phyloP scores from a whole-genome alignment of 2,329 filamentous ascomycete species.

The Ceratocystiopsis sp. region DNA sequence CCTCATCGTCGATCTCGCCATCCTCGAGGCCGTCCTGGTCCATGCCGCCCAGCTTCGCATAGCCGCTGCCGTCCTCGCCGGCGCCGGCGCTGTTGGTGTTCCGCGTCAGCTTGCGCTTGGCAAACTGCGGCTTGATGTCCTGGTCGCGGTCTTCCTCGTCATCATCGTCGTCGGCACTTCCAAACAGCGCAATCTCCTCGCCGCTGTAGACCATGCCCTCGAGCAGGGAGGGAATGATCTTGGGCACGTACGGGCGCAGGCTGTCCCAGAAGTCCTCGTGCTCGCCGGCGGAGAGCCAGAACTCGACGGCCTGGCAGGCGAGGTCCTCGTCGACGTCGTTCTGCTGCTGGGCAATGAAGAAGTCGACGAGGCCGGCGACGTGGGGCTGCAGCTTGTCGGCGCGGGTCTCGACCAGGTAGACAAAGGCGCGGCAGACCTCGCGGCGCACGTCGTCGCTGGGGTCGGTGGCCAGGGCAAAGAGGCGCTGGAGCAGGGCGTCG shows the following conservation, averaged over 20 bases:
- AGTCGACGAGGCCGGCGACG: constrained; percentile 75
- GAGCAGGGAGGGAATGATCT: constrained; percentile 79
- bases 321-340: constrained; percentile 75
- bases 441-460: constrained; percentile 65
- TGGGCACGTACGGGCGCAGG: constrained; percentile 59
- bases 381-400: constrained; percentile 85
- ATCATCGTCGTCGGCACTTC: constrained; percentile 74
- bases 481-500: constrained; percentile 62
- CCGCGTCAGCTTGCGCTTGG: constrained; percentile 47
- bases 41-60: constrained; percentile 38
- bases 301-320: constrained; percentile 87
- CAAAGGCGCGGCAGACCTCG: constrained; percentile 86
- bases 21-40: constrained; percentile 25
- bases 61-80: constrained; percentile 21
- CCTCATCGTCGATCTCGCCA: constrained; percentile 36
- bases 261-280: constrained; percentile 63
- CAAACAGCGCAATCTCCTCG: constrained; percentile 75
- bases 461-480: constrained; percentile 71
- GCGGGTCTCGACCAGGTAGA: constrained; percentile 76
- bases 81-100: constrained; percentile 34
- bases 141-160: constrained; percentile 79
- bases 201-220: constrained; percentile 94
- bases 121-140: constrained; percentile 86
- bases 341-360: constrained; percentile 79
- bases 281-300: constrained; percentile 89